Evolutionary conservation across 1,284 basidiomycete genomes (phyloP).

Genomic region (Amylostereum areolatum): DNA sequence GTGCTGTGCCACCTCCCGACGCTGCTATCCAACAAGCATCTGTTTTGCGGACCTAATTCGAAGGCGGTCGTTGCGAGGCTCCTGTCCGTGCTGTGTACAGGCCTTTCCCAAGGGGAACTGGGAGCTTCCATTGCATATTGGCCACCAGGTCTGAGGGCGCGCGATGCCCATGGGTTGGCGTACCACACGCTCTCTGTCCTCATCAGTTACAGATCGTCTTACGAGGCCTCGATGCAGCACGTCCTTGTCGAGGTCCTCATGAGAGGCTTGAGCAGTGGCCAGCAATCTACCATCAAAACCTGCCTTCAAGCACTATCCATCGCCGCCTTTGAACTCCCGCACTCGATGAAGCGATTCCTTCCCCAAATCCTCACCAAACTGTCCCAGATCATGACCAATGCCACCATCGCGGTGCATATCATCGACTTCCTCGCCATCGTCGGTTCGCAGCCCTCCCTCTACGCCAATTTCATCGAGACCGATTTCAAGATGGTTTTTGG

Average conservation of each 20-base stretch:
- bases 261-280: slow-evolving; percentile 67
- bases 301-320: slow-evolving; percentile 90
- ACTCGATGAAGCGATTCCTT: slow-evolving; percentile 79
- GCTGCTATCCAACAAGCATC: slow-evolving; percentile 93
- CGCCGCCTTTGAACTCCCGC: slow-evolving; percentile 84
- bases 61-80: slow-evolving; percentile 61
- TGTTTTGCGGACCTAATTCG: slow-evolving; percentile 89
- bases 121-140: slow-evolving; percentile 57
- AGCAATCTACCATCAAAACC: slow-evolving; percentile 81
- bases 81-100: slow-evolving; percentile 64
- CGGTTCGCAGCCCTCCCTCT: slow-evolving; percentile 74
- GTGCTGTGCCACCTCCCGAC: slow-evolving; percentile 87
- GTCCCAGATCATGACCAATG: slow-evolving; percentile 92
- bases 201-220: slow-evolving; percentile 82
- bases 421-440: slow-evolving; percentile 89
- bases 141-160: slow-evolving; percentile 58
- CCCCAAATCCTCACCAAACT: slow-evolving; percentile 84
- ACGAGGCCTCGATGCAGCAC: slow-evolving; percentile 65
- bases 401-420: slow-evolving; percentile 92
- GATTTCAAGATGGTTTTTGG: slow-evolving; percentile 96
- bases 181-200: slow-evolving; percentile 88
- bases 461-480: slow-evolving; percentile 89
- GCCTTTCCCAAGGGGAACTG: slow-evolving; percentile 58
- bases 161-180: slow-evolving; percentile 85
- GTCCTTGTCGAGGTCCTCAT: slow-evolving; percentile 83